phyloP scores from a whole-genome alignment of 345 rosid genomes.

The Eucalyptus viminalis region DNA sequence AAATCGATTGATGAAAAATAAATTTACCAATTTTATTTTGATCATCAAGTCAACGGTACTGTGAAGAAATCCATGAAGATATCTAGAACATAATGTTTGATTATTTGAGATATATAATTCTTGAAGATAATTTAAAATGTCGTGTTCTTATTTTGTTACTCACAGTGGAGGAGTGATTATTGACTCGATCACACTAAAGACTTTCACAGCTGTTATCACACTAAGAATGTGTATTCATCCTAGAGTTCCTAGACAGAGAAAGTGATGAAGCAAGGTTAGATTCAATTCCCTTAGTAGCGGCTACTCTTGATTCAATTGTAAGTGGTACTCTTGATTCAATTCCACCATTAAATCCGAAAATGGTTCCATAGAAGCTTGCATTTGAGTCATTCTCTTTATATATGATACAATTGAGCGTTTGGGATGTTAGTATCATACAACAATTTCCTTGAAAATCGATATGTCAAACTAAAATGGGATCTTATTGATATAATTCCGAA shows the following conservation, averaged over 20 bases:
- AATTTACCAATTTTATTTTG: not conserved
- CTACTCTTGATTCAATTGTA: too few relatives aligned
- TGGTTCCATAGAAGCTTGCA: too few relatives aligned
- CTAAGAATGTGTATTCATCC: too few relatives aligned
- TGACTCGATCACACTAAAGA: too few relatives aligned
- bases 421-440: not conserved
- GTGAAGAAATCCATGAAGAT: not conserved
- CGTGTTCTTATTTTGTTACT: not conserved
- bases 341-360: too few relatives aligned
- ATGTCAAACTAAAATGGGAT: not conserved
- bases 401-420: not conserved
- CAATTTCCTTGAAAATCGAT: not conserved
- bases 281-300: too few relatives aligned
- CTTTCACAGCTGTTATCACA: too few relatives aligned
- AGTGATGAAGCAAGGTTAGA: too few relatives aligned
- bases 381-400: not conserved
- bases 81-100: not conserved
- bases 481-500: not conserved
- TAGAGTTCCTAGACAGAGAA: too few relatives aligned
- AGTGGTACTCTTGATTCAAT: too few relatives aligned
- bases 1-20: not conserved
- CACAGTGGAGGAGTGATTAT: rapidly evolving
- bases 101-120: not conserved
- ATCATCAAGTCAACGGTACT: not conserved
- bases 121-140: not conserved